Evolutionary conservation across 2,329 filamentous ascomycete genomes (phyloP).

Genomic region (Ophiocordyceps camponoti-leonardi): DNA sequence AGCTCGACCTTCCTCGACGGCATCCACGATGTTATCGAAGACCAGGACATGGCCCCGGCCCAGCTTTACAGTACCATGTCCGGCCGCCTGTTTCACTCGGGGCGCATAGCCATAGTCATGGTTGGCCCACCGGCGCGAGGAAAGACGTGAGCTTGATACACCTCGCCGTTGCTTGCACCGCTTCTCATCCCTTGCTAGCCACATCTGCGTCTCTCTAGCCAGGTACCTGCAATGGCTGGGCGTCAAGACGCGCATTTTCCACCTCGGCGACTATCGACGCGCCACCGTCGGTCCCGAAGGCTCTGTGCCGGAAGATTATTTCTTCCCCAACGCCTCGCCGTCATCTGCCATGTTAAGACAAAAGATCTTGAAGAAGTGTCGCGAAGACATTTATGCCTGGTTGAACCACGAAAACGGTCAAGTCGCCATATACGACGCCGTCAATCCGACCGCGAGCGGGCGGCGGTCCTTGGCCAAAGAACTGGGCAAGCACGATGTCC

Average conservation of each 20-base stretch:
- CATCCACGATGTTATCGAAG: conserved; percentile 82
- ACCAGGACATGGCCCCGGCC: conserved; percentile 70
- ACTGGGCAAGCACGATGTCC: conserved; percentile 92
- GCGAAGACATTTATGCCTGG: conserved; percentile 93
- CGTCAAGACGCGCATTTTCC: conserved; percentile 95
- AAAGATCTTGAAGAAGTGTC: conserved; percentile 93
- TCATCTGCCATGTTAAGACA: conserved; percentile 85
- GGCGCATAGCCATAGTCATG: conserved; percentile 91
- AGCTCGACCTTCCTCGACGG: conserved; percentile 95
- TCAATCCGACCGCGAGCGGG: conserved; percentile 75
- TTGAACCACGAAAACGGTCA: conserved; percentile 95
- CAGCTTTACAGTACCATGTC: conserved; percentile 98
- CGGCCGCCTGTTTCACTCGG: conserved; percentile 89
- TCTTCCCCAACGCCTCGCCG: conserved; percentile 87
- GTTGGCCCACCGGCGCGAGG: conserved; percentile 88
- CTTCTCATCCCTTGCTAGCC: conserved; percentile 27
- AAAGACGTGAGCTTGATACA: conserved; percentile 55
- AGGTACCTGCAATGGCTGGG: conserved; percentile 93
- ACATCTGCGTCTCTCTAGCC: conserved; percentile 89
- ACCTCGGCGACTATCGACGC: conserved; percentile 88
- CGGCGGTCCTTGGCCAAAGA: conserved; percentile 80
- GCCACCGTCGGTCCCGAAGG: conserved; percentile 72
- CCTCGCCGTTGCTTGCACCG: too few species aligned
- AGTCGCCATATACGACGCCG: conserved; percentile 95
- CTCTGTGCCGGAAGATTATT: conserved; percentile 90